A percentile compares a stretch with the other conserved stretches of the same genome.
Evolutionary conservation across 1,139 yeast genomes (phyloP).

Genomic region (Suhomyces atakaporum): DNA sequence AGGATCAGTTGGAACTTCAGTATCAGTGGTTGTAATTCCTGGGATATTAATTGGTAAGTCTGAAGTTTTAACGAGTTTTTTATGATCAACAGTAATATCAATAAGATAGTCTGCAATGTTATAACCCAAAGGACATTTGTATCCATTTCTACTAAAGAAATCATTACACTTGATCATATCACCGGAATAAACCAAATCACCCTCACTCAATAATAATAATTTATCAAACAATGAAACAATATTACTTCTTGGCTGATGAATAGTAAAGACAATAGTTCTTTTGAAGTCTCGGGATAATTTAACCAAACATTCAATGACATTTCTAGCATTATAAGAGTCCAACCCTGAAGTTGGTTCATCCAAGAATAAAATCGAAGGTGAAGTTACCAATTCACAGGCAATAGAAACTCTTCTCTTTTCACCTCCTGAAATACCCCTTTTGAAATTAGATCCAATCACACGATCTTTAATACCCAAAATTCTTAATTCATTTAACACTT

Average conservation of each 20-base stretch:
- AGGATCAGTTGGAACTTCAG: conserved; percentile 28
- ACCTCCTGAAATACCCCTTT: conserved; percentile 94
- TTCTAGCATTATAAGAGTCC: conserved; percentile 90
- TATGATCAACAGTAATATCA: conserved; percentile 78
- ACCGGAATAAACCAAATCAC: conserved; percentile 86
- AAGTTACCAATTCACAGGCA: conserved; percentile 86
- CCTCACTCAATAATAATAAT: conserved; percentile 76
- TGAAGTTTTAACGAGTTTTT: conserved; percentile 26
- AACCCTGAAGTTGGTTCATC: conserved; percentile 96
- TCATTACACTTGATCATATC: conserved; percentile 69
- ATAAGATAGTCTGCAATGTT: conserved; percentile 92
- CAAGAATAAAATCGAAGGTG: conserved; percentile 75
- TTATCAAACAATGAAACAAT: conserved; percentile 90
- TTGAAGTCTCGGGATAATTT: conserved; percentile 76
- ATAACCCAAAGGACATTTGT: conserved; percentile 82
- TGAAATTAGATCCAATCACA: conserved; percentile 83
- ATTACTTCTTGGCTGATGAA: conserved; percentile 97
- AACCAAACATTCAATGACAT: conserved; percentile 83
- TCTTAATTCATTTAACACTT: conserved; percentile 82
- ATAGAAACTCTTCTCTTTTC: conserved; percentile 87
- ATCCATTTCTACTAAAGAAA: conserved; percentile 76
- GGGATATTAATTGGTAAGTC: conserved; percentile 20
- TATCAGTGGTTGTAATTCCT: conserved; percentile 26
- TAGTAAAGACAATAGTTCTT: conserved; percentile 87
- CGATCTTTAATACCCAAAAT: conserved; percentile 81